phyloP scores from a whole-genome alignment of 768 basidiomycete species.

The Flagelloscypha sp. region DNA sequence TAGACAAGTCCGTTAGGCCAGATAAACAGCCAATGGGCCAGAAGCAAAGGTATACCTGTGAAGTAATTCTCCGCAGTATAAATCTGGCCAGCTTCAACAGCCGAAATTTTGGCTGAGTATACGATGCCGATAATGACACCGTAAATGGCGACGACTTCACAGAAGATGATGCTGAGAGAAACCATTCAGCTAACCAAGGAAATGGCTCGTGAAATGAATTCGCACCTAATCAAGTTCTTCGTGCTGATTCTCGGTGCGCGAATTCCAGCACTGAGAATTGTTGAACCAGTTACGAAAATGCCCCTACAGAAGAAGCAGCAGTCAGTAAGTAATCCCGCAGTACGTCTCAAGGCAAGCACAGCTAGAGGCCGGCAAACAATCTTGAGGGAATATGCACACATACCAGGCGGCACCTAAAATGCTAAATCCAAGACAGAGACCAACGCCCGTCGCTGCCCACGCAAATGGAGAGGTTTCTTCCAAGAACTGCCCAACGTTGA shows the following conservation, averaged over 20 bases:
- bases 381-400: too few relatives aligned
- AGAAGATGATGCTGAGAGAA: conserved; percentile 99
- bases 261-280: conserved; percentile 93
- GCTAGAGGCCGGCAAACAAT: too few relatives aligned
- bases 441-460: conserved; percentile 88
- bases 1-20: too few relatives aligned
- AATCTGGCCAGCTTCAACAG: conserved; percentile 54
- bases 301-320: conserved; percentile 58
- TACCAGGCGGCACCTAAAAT: conserved; percentile 95
- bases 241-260: conserved; percentile 89
- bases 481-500: conserved; percentile 90
- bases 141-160: conserved; percentile 98
- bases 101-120: conserved; percentile 73
- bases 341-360: not conserved
- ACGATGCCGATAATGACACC: conserved; percentile 96
- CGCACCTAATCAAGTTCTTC: conserved; percentile 94
- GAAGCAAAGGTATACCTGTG: conserved; percentile 49
- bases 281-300: conserved; percentile 94
- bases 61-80: conserved; percentile 89
- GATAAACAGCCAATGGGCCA: not conserved
- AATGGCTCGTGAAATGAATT: conserved; percentile 1
- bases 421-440: conserved; percentile 87
- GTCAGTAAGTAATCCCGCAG: conserved; percentile 5
- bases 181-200: too few relatives aligned
- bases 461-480: conserved; percentile 91